Evolutionary conservation across 768 basidiomycete species (phyloP), one percentile per base, ranked within the genome.

Genomic region (Termitomyces sp.): DNA sequence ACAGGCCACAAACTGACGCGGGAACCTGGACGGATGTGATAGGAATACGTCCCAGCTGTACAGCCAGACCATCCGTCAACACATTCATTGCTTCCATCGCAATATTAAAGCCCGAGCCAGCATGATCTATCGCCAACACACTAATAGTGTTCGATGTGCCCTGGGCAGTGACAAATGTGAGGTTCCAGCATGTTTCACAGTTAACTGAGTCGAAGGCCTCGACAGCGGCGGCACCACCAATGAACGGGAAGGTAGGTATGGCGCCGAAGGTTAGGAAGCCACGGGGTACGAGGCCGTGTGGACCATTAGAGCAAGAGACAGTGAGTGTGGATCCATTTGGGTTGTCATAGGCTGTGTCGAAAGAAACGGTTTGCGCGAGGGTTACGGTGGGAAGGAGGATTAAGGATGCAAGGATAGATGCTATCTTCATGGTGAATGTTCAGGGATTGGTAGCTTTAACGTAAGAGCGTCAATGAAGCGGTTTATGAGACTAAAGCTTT

Each of bases 131-230:
- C 4, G 74, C 82, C 3, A 77, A 66, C 7, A 84, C 59, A 31
- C 70, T 70, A 64, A 82, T 69, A 44, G 60, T 73, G 38, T 52
- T 68, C 10, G 60, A 59, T 7, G 33, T 52, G 12, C 68, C 67
- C 0, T 18, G 13, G 12, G 35, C 0, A 43, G 60, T 63, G 23
- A 69, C 69, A 65, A 74, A 82, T 7, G 74, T 74, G 60, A 85
- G 62, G 52, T 70, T 36, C 80, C 80, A 85, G 68, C 84, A 85
- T 22, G 73, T 71, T 3, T 79, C 81, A 59, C 83, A 85, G 51
- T 71, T 66, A 9, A 54, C 50, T 2, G 80, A 81, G 63, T 77
- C 68, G 65, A 67, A 84, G 22, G 72, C 73, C 6, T 55, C 61
- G 54, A 85, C 69, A 25, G 70, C 77, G 15, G 68, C 67, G 0